Percentiles rank a stretch among this genome's conserved stretches.
phyloP scores from a whole-genome alignment of 768 basidiomycete genomes.

The Boletus edulis region DNA sequence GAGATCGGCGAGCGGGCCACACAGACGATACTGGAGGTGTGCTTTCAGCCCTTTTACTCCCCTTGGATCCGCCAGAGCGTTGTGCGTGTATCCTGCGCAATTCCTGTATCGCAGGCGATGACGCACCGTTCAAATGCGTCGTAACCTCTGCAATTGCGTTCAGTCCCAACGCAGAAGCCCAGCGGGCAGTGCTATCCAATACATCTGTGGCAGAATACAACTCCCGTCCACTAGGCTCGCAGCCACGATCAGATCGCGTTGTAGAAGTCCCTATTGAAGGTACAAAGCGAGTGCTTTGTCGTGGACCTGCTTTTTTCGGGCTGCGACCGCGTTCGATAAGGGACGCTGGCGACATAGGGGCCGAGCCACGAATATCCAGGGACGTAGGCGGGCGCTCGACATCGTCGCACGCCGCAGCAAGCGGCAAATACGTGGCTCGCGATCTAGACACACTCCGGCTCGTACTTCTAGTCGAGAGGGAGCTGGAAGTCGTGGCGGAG shows the following conservation, averaged over 20 bases:
- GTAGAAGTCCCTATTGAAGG: constrained; percentile 26
- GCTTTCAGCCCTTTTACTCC: constrained; percentile 27
- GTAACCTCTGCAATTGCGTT: constrained; percentile 23
- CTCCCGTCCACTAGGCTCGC: constrained; percentile 21
- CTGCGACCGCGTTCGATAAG: constrained; percentile 30
- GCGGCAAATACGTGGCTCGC: constrained; percentile 22
- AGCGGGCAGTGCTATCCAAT: constrained; percentile 27
- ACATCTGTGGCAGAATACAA: constrained; percentile 19
- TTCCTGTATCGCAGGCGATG: constrained; percentile 18
- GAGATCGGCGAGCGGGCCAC: constrained; percentile 16
- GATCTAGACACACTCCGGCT: constrained; percentile 44
- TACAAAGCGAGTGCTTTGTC: constrained; percentile 12
- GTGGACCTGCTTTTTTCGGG: constrained; percentile 16
- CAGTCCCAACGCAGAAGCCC: constrained; percentile 24
- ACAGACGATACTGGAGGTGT: constrained; percentile 26
- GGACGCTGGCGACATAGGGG: constrained; percentile 19
- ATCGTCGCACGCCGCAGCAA: constrained; percentile 27
- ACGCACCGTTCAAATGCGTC: constrained; percentile 10
- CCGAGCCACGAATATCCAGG: constrained; percentile 28
- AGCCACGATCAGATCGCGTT: constrained; percentile 19
- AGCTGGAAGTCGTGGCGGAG: constrained; percentile 40
- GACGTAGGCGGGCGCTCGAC: constrained; percentile 22
- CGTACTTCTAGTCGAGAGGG: constrained; percentile 36
- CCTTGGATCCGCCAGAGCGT: background rate
- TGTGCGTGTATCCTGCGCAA: constrained; percentile 19